Evolutionary conservation across 2,329 filamentous ascomycete genomes (phyloP).

Genomic region (Sclerotinia minor): DNA sequence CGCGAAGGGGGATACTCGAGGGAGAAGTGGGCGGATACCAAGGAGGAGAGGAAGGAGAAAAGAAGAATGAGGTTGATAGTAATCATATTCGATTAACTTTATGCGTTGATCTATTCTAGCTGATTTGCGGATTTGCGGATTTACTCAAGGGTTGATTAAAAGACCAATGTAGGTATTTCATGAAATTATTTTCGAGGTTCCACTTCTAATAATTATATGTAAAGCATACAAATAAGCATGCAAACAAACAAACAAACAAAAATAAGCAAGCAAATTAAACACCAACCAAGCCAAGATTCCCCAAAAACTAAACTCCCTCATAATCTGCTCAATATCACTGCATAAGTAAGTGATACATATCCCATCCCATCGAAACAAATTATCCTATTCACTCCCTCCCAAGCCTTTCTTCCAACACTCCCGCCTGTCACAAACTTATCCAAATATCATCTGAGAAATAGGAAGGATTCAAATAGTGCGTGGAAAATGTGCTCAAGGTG

Average conservation of each 20-base stretch:
- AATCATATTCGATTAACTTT: background rate
- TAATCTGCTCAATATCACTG: slow-evolving; percentile 14
- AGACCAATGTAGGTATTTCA: no score
- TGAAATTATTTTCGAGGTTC: background rate
- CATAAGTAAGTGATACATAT: no score
- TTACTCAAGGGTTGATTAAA: no score
- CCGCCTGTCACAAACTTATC: background rate
- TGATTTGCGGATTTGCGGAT: no score
- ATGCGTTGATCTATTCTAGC: no score
- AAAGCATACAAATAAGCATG: background rate
- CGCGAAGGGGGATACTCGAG: slow-evolving; percentile 24
- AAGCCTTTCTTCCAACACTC: background rate
- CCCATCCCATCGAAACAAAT: background rate
- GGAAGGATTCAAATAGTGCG: background rate
- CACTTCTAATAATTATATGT: no score
- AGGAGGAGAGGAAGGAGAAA: background rate
- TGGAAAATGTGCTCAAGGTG: slow-evolving; percentile 22
- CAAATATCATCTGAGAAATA: background rate
- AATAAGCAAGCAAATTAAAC: background rate
- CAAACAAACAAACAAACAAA: background rate
- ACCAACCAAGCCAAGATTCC: background rate
- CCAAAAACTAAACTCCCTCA: slow-evolving; percentile 7
- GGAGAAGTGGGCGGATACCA: slow-evolving; percentile 26
- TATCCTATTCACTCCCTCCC: background rate
- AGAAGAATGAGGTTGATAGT: background rate